A percentile compares a stretch with the other conserved stretches of the same genome.
Conservation (phyloP, 208 protist genomes). For the Trypanosoma theileri region DNA sequence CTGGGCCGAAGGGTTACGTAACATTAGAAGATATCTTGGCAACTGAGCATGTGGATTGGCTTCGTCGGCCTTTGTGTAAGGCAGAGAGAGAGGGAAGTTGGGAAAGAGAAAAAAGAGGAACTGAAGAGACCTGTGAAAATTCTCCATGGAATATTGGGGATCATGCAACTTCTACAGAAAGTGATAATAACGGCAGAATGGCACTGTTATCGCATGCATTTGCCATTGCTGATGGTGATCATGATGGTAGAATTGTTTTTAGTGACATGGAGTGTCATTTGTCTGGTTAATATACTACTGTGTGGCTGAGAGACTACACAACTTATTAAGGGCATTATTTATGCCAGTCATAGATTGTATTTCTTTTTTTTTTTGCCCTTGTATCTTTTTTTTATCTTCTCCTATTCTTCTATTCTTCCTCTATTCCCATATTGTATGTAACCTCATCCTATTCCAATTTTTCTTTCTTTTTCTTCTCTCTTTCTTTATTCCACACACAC, state of each 20-base stretch:
- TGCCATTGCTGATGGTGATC: constrained; percentile 49
- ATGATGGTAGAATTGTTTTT: constrained; percentile 55
- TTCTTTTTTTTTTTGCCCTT: constrained; percentile 7
- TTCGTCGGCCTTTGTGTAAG: constrained; percentile 8
- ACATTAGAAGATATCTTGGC: constrained; percentile 39
- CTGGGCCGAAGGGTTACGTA: constrained; percentile 55
- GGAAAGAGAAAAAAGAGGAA: too few relatives aligned
- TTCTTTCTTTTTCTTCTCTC: background rate
- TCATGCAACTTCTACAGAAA: background rate
- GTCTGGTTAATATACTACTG: background rate
- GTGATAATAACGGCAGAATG: constrained; percentile 5
- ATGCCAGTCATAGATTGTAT: background rate
- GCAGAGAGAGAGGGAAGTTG: background rate
- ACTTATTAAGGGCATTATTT: background rate
- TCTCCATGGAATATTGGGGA: too few relatives aligned
- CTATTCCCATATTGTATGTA: too few relatives aligned
- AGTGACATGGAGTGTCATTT: constrained; percentile 43
- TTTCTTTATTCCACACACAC: too few relatives aligned
- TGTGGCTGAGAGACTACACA: background rate
- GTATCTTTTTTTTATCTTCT: background rate
- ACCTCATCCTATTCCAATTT: background rate
- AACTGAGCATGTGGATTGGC: constrained; percentile 24
- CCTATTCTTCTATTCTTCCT: too few relatives aligned
- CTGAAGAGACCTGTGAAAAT: too few relatives aligned
- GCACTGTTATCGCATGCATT: constrained; percentile 47